Evolutionary conservation across 176 grass and related monocot genomes (phyloP), one percentile per base, ranked within the genome.

Genomic region (Oryza coarctata): DNA sequence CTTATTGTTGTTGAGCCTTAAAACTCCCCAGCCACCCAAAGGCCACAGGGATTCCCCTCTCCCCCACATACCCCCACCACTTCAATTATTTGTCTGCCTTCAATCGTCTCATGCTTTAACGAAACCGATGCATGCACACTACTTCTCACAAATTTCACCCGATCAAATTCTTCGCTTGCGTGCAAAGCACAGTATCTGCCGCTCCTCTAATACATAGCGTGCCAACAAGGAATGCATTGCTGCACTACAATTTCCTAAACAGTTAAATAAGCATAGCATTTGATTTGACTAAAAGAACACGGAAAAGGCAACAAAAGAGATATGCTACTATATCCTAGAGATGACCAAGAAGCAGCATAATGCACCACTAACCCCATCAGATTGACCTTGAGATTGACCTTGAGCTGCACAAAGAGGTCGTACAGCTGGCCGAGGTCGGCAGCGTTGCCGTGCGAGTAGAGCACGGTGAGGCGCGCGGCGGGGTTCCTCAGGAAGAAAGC

Each of bases 341-440:
- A 78, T 32, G 62, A 31, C 35, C 57, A 63, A 81, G 57, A 80
- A 74, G 36, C 62, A 81, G 50, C 17, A 55, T 25, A 75, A 58
- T 85, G 84, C 86, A 83, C 61, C 55, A 96, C 96, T 95, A 78
- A 99, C 97, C 93, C 97, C 65, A 99, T 92, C 83, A 99, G 86
- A 87, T 99, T 99, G 78, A 99, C 83, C 83, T 90, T 99, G 89
- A 99, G 93, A 89, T 99, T 99, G 91, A 96, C 86, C 89, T 99
- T 99, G 83, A 99, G 97, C 93, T 99, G 97, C 71, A 94, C 91
- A 65, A 99, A 99, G 83, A 99, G 97, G 74, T 99, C 97, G 77
- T 99, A 99, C 77, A 99, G 88, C 77, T 96, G 97, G 6, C 91
- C 97, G 12, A 99, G 93, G 90, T 99, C 97, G 73, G 97, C 93